phyloP scores from a whole-genome alignment of 2,329 filamentous ascomycete genomes.

The Fusarium torulosum region DNA sequence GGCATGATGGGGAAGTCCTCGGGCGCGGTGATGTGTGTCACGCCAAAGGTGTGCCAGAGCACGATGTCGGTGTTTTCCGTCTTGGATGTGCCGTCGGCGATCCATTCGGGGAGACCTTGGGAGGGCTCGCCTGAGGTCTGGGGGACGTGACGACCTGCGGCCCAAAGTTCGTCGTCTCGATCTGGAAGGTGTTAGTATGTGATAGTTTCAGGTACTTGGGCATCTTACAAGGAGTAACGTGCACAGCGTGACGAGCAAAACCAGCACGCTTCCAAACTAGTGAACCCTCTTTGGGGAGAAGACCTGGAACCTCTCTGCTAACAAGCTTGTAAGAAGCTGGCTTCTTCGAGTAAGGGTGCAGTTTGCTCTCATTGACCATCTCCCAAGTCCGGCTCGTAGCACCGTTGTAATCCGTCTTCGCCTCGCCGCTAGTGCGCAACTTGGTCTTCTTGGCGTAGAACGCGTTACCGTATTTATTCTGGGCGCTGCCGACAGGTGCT shows the following conservation, averaged over 20 bases:
- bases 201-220: rapidly evolving
- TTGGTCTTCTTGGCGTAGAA: conserved; percentile 89
- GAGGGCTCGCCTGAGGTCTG: conserved; percentile 87
- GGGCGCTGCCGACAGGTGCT: conserved; percentile 80
- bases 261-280: conserved; percentile 91
- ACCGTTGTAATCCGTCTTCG: conserved; percentile 84
- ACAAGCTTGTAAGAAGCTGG: conserved; percentile 90
- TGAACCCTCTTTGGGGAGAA: conserved; percentile 84
- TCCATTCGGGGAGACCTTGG: conserved; percentile 80
- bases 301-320: conserved; percentile 81
- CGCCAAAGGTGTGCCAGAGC: conserved; percentile 93
- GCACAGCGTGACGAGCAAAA: conserved; percentile 87
- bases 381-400: conserved; percentile 88
- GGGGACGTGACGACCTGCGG: conserved; percentile 87
- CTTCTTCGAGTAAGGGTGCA: conserved; percentile 90
- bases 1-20: conserved; percentile 97
- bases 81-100: conserved; percentile 74
- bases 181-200: conserved; percentile 61
- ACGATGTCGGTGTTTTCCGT: conserved; percentile 89
- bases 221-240: conserved; percentile 86
- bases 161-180: conserved; percentile 83
- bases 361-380: conserved; percentile 83
- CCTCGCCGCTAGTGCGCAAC: conserved; percentile 75
- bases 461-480: conserved; percentile 91
- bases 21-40: conserved; percentile 88